Evolutionary conservation across 108 stramenopile genomes (phyloP).

Genomic region (Skeletonema grethae): DNA sequence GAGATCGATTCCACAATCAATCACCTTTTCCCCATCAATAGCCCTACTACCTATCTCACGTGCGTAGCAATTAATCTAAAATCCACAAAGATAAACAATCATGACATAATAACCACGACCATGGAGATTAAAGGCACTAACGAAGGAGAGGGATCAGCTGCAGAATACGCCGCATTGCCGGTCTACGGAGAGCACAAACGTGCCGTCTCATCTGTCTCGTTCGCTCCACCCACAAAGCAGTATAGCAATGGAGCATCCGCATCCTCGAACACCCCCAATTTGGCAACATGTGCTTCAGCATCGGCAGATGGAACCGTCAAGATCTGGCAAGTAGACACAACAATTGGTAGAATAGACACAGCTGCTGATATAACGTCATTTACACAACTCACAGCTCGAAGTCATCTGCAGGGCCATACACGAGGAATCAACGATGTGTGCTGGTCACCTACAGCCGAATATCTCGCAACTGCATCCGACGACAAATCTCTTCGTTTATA

Average conservation of each 20-base stretch:
- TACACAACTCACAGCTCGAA: constrained; percentile 22
- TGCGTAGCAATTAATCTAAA: too few species aligned
- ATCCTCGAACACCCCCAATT: not conserved
- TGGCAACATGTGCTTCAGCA: constrained; percentile 21
- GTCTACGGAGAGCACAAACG: constrained; percentile 85
- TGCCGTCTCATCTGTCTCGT: constrained; percentile 71
- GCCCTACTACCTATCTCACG: too few species aligned
- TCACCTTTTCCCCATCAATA: too few species aligned
- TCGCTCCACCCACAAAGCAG: constrained; percentile 56
- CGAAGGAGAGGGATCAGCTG: too few species aligned
- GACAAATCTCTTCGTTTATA: constrained; percentile 92
- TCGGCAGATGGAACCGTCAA: constrained; percentile 81
- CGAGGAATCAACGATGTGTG: constrained; percentile 87
- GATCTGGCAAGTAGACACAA: constrained; percentile 64
- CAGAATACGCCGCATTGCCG: constrained; percentile 33
- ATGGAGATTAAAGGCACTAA: too few species aligned
- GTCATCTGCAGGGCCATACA: constrained; percentile 61
- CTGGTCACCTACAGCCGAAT: constrained; percentile 69
- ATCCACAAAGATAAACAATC: too few species aligned
- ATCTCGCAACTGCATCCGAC: constrained; percentile 89
- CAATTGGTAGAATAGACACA: constrained; percentile 13
- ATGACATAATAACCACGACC: too few species aligned
- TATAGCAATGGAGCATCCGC: not conserved
- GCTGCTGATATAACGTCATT: not conserved
- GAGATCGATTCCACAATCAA: too few species aligned